Evolutionary conservation across 805 yeast genomes (phyloP).

Genomic region (Kurtzmaniella cleridarum): DNA sequence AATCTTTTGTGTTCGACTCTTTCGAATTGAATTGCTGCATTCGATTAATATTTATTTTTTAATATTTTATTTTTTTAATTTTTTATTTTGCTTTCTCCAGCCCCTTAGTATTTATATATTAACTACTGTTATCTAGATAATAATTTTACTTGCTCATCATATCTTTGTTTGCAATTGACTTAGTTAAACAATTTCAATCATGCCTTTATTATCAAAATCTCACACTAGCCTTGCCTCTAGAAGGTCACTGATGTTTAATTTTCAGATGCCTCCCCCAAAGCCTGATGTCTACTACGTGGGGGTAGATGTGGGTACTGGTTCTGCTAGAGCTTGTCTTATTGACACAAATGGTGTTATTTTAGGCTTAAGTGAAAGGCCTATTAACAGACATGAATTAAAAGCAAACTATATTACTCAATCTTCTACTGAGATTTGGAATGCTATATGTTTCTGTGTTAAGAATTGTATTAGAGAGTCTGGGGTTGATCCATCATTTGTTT

Average conservation of each 20-base stretch:
- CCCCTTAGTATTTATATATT: too few relatives aligned
- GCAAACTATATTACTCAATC: slow-evolving; percentile 79
- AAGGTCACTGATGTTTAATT: slow-evolving; percentile 33
- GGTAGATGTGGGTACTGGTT: slow-evolving; percentile 96
- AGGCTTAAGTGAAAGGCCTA: slow-evolving; percentile 73
- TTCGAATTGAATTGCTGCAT: too few relatives aligned
- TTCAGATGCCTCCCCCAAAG: slow-evolving; percentile 33
- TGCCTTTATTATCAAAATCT: slow-evolving; percentile 18
- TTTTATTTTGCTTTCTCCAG: too few relatives aligned
- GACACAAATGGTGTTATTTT: slow-evolving; percentile 78
- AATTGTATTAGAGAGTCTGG: slow-evolving; percentile 70
- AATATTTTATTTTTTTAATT: too few relatives aligned
- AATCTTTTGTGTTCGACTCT: too few relatives aligned
- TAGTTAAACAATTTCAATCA: not conserved
- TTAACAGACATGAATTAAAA: slow-evolving; percentile 69
- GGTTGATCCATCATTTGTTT: slow-evolving; percentile 59
- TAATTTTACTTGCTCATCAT: not conserved
- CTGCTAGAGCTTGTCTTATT: slow-evolving; percentile 91
- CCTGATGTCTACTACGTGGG: slow-evolving; percentile 62
- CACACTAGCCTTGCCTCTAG: slow-evolving; percentile 37
- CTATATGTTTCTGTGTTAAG: slow-evolving; percentile 77
- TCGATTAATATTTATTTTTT: too few relatives aligned
- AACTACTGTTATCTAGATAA: not conserved
- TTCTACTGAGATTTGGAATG: slow-evolving; percentile 86
- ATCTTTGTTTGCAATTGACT: slow-evolving; percentile 2